phyloP scores from a whole-genome alignment of 306 rosid genomes.

The Urtica urens region DNA sequence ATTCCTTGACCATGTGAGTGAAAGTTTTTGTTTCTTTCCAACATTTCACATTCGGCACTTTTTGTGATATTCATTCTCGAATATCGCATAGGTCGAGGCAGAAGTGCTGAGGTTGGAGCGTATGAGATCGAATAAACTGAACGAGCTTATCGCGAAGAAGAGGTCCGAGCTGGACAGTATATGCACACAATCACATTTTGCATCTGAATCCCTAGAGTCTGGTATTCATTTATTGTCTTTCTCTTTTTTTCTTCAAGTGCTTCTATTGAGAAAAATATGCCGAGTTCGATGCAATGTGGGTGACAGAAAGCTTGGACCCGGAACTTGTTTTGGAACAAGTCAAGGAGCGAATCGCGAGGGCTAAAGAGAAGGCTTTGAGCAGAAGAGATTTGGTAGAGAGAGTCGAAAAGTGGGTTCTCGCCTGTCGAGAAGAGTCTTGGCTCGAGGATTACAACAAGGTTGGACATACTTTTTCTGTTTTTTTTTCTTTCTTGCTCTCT shows the following conservation, averaged over 20 bases:
- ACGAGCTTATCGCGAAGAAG: slow-evolving; percentile 45
- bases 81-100: slow-evolving; percentile 43
- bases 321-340: slow-evolving; percentile 37
- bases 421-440: slow-evolving; percentile 75
- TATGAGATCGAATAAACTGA: slow-evolving; percentile 55
- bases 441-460: slow-evolving; percentile 85
- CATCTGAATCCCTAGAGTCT: slow-evolving; percentile 33
- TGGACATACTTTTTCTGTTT: background rate
- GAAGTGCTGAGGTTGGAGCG: slow-evolving; percentile 61
- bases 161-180: slow-evolving; percentile 52
- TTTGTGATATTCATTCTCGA: background rate
- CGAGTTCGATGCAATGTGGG: background rate
- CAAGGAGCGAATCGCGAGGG: slow-evolving; percentile 40
- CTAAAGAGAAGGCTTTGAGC: slow-evolving; percentile 50
- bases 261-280: background rate
- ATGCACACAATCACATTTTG: slow-evolving; percentile 43
- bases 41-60: background rate
- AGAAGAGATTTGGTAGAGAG: slow-evolving; percentile 71
- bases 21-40: background rate
- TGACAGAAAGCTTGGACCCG: slow-evolving; percentile 32
- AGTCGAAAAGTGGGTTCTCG: slow-evolving; percentile 66
- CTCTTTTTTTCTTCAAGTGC: background rate
- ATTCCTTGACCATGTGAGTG: slow-evolving; percentile 39
- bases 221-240: slow-evolving; percentile 17
- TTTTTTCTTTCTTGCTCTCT: slow-evolving; percentile 2